These are phyloP conservation scores for Daldinia bambusicola DNA, from an alignment of 495 filamentous ascomycete species.

Conservation along the genomic window DNA sequence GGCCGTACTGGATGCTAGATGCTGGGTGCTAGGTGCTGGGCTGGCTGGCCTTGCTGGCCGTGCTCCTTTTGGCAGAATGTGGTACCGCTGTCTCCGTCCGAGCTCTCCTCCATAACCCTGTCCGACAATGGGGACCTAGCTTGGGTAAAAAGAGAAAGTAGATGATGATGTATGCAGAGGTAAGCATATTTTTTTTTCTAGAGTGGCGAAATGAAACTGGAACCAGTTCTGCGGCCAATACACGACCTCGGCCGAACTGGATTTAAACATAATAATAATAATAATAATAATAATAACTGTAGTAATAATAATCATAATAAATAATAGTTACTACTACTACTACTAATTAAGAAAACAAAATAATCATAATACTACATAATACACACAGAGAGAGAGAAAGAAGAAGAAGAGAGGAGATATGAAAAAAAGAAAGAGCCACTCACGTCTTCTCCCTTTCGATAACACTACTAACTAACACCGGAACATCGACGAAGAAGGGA, in stretches of 20 bases:
- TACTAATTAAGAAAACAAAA: slow-evolving; percentile 16
- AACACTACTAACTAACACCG: slow-evolving; percentile 16
- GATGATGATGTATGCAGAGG: slow-evolving; percentile 53
- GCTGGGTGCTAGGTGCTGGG: slow-evolving; percentile 26
- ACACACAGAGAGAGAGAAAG: slow-evolving; percentile 20
- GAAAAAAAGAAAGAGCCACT: slow-evolving; percentile 43
- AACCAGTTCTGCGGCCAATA: slow-evolving; percentile 56
- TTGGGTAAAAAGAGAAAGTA: slow-evolving; percentile 53
- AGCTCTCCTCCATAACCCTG: slow-evolving; percentile 51
- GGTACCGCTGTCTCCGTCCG: slow-evolving; percentile 51
- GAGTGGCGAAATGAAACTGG: slow-evolving; percentile 59
- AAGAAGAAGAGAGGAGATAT: slow-evolving; percentile 31
- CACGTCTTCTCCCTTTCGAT: slow-evolving; percentile 30
- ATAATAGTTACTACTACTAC: too few species aligned
- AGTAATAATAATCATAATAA: not conserved
- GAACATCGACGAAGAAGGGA: slow-evolving; percentile 48
- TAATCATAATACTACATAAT: slow-evolving; percentile 9
- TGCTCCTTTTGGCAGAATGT: slow-evolving; percentile 54
- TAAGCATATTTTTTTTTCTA: slow-evolving; percentile 46
- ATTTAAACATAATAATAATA: slow-evolving; percentile 14
- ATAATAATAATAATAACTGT: too few species aligned
- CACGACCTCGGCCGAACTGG: slow-evolving; percentile 49
- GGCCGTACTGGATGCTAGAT: slow-evolving; percentile 28
- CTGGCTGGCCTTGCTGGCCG: slow-evolving; percentile 36
- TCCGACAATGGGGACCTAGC: slow-evolving; percentile 50